Evolutionary conservation across 225 moss, liverwort and hornwort species (phyloP).

Genomic region (Thuidium tamariscinum): DNA sequence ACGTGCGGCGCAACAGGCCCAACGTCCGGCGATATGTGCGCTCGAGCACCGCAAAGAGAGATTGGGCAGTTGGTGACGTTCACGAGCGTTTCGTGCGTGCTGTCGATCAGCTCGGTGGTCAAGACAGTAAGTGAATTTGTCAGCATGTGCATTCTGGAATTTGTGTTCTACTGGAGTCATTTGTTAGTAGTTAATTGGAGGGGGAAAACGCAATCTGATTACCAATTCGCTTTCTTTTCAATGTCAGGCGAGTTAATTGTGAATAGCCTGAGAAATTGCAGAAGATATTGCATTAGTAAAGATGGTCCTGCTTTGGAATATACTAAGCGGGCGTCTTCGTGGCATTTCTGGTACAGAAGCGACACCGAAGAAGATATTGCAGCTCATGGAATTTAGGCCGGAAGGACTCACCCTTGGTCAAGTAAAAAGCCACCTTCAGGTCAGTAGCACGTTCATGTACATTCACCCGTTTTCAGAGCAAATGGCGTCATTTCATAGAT

Average conservation of each 20-base stretch:
- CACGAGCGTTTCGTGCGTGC: slow-evolving; percentile 24
- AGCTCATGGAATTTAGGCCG: slow-evolving; percentile 17
- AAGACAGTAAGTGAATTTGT: slow-evolving; percentile 29
- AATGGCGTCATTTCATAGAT: background rate
- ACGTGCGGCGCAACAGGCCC: background rate
- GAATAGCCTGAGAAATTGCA: background rate
- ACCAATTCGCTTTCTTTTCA: background rate
- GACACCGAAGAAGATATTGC: slow-evolving; percentile 50
- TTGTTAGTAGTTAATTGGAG: background rate
- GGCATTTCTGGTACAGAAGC: slow-evolving; percentile 21
- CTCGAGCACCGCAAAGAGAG: slow-evolving; percentile 2
- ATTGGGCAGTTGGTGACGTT: slow-evolving; percentile 15
- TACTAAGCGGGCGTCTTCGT: background rate
- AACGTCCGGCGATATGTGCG: slow-evolving; percentile 20
- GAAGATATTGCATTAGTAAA: background rate
- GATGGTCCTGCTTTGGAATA: background rate
- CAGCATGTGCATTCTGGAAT: background rate
- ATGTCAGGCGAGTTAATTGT: background rate
- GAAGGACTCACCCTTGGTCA: slow-evolving; percentile 52
- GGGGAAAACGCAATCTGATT: background rate
- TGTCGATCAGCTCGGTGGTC: slow-evolving; percentile 46
- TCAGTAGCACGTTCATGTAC: background rate
- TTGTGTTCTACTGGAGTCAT: background rate
- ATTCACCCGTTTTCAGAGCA: background rate
- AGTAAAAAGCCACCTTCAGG: slow-evolving; percentile 60